A percentile compares a stretch with the other conserved stretches of the same genome.
Conservation (phyloP, 2,329 filamentous ascomycete genomes). For the Hypoxylon sp. region DNA sequence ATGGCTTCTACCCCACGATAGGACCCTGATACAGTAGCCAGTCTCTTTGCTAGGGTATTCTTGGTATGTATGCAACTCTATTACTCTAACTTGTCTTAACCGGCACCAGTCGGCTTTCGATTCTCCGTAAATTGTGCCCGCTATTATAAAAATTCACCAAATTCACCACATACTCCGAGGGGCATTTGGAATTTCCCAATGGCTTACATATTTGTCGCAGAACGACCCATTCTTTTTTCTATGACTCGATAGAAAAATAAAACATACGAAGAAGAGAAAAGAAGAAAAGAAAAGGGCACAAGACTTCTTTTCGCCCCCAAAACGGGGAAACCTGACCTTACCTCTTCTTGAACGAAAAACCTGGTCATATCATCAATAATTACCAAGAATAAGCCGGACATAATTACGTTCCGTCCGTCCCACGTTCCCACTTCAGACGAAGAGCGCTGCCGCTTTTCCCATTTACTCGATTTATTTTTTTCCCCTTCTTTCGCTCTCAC, state of each 20-base stretch:
- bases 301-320: constrained; percentile 39
- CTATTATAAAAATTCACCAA: constrained; percentile 43
- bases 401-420: constrained; percentile 37
- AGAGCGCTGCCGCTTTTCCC: constrained; percentile 19
- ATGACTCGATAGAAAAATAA: constrained; percentile 39
- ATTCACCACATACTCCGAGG: constrained; percentile 13
- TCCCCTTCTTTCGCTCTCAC: constrained; percentile 25
- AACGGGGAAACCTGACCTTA: constrained; percentile 30
- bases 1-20: constrained; percentile 69
- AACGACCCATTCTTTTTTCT: constrained; percentile 40
- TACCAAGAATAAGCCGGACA: constrained; percentile 41
- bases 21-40: constrained; percentile 71
- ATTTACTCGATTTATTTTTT: constrained; percentile 27
- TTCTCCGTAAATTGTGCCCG: constrained; percentile 39
- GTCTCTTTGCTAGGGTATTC: constrained; percentile 79
- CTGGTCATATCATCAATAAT: constrained; percentile 31
- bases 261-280: constrained; percentile 25
- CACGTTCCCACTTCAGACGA: constrained; percentile 20
- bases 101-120: constrained; percentile 37
- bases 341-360: constrained; percentile 33
- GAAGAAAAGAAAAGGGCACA: constrained; percentile 21
- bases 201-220: constrained; percentile 38
- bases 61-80: constrained; percentile 36
- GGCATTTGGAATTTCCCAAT: constrained; percentile 27
- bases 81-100: constrained; percentile 27